Evolutionary conservation across 2,329 filamentous ascomycete genomes (phyloP), one percentile per base, ranked within the genome.

Genomic region (Fusarium sp.): DNA sequence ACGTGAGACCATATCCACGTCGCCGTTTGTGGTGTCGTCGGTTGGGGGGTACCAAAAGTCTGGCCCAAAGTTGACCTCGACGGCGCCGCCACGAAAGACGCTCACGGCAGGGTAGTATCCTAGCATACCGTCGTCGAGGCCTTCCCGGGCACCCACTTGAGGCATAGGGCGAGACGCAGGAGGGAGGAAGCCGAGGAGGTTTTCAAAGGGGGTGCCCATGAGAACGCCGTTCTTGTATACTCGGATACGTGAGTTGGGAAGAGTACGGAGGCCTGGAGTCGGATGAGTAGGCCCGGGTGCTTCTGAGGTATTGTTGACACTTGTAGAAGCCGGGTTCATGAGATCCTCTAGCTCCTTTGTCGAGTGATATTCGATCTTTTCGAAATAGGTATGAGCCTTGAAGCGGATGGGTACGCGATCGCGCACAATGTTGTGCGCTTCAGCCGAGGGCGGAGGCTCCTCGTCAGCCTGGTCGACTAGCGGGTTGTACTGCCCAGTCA

Each of bases 21-120:
- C 88, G 13, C 83, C 83, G 29, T 82, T 80, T 18, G 82, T 81
- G n/a, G 84, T 81, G 35, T 83, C 84, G 58, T 88, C 89, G 4
- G 91, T 88, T 0, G 95, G 95, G 18, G 95, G 94, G 80, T 88
- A 93, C 95, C 95, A 98, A 85, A 98, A 98, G 35, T 97, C 88
- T 0, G 95, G 95, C 1, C 97, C 96, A 80, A 99, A 98, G 82
- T 98, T 98, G 78, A 96, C 92, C 82, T 98, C 94, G 18, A 94
- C 95, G 2, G 95, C 93, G 27, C 96, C 97, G 62, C 95, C 96
- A 52, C 94, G 92, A 84, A 98, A 98, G 25, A 97, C 93, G 77
- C 95, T 97, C 22, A 99, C 91, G 25, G 95, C 94, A 2, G 97
- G 97, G 80, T 97, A 98, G 84, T 99, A 99, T 13, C 97, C 97